phyloP scores from a whole-genome alignment of 2,329 filamentous ascomycete species.

The Corynespora cassiicola region DNA sequence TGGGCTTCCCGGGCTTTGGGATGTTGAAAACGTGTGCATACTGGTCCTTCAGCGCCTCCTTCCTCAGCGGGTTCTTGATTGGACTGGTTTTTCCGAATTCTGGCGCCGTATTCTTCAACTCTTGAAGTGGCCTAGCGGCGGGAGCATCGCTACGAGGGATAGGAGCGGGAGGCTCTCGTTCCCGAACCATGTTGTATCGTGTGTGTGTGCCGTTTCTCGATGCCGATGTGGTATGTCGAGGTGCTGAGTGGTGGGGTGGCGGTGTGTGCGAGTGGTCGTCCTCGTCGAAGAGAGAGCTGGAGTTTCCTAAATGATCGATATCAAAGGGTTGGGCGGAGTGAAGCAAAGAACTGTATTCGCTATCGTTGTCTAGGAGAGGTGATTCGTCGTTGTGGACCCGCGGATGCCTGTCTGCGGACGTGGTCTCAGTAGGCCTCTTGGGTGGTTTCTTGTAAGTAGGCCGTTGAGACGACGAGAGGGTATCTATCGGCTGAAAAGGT shows the following conservation, averaged over 20 bases:
- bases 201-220: constrained; percentile 3
- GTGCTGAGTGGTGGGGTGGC: constrained; percentile 11
- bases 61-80: constrained; percentile 56
- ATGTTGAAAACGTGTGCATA: constrained; percentile 58
- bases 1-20: constrained; percentile 55
- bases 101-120: constrained; percentile 33
- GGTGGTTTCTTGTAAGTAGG: constrained; percentile 26
- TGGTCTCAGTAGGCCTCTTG: constrained; percentile 1
- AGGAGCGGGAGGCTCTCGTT: constrained; percentile 54
- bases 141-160: constrained; percentile 39
- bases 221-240: constrained; percentile 6
- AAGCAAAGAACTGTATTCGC: constrained; percentile 3
- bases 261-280: constrained; percentile 9
- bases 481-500: constrained; percentile 41
- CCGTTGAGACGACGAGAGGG: constrained; percentile 38
- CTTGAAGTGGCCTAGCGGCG: constrained; percentile 35
- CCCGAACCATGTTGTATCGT: constrained; percentile 55
- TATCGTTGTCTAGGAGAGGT: constrained; percentile 5
- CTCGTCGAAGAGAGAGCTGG: constrained; percentile 45
- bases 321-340: constrained; percentile 15
- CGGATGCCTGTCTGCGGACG: constrained; percentile 1
- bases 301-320: constrained; percentile 32
- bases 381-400: constrained; percentile 10
- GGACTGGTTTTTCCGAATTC: constrained; percentile 68
- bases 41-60: constrained; percentile 29